These are phyloP conservation scores for Vicia sativa DNA, from an alignment of 306 rosid genomes.

Conservation along the genomic window DNA sequence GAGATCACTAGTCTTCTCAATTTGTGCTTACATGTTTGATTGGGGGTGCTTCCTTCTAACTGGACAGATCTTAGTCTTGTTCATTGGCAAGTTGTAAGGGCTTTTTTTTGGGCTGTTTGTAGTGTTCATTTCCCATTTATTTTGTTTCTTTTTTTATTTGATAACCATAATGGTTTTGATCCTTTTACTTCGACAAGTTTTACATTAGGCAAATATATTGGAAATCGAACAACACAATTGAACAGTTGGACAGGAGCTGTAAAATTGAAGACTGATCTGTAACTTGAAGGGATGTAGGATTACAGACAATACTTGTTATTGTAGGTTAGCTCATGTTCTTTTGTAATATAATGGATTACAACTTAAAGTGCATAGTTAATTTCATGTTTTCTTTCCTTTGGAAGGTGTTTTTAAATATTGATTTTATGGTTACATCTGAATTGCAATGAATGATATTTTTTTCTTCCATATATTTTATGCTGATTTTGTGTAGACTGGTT, in stretches of 20 bases:
- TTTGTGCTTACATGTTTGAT: constrained; percentile 42
- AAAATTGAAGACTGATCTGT: constrained; percentile 59
- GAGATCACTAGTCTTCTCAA: constrained; percentile 56
- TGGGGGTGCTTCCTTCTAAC: constrained; percentile 41
- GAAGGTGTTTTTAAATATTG: constrained; percentile 36
- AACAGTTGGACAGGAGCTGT: constrained; percentile 60
- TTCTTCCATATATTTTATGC: constrained; percentile 14
- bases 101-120: constrained; percentile 40
- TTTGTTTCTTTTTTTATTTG: constrained; percentile 44
- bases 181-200: constrained; percentile 55
- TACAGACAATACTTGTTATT: constrained; percentile 48
- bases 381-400: constrained; percentile 42
- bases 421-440: constrained; percentile 33
- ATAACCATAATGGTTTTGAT: constrained; percentile 48
- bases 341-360: constrained; percentile 53
- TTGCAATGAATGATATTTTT: constrained; percentile 38
- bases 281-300: constrained; percentile 62
- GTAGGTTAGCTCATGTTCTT: constrained; percentile 52
- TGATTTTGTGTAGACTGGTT: not conserved
- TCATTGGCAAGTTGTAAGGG: constrained; percentile 45
- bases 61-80: constrained; percentile 44
- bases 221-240: constrained; percentile 55
- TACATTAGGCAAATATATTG: constrained; percentile 53
- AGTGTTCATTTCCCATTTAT: constrained; percentile 45
- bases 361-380: constrained; percentile 47